Percentiles rank a stretch among this genome's conserved stretches.
phyloP scores from a whole-genome alignment of 768 basidiomycete species.

The Ramaria sp. region DNA sequence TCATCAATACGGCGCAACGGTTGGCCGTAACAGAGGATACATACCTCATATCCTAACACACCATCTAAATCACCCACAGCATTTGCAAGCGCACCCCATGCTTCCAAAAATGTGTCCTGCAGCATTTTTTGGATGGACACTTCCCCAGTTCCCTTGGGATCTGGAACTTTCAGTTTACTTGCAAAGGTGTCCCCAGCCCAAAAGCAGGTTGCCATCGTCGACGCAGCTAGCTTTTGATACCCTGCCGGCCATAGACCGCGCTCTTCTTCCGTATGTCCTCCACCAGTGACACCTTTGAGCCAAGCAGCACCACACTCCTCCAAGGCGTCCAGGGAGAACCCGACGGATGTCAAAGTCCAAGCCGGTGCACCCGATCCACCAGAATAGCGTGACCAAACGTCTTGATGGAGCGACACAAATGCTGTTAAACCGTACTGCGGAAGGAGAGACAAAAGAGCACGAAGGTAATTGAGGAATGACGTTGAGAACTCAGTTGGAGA shows the following conservation, averaged over 20 bases:
- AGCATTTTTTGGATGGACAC: constrained; percentile 73
- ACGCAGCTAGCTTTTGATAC: constrained; percentile 86
- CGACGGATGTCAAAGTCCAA: constrained; percentile 83
- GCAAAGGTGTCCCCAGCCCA: constrained; percentile 88
- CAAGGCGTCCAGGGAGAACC: constrained; percentile 72
- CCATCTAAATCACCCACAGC: constrained; percentile 65
- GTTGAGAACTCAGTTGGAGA: constrained; percentile 3
- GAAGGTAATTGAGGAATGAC: constrained; percentile 68
- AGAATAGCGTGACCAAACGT: constrained; percentile 91
- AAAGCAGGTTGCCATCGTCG: constrained; percentile 91
- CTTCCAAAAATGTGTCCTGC: constrained; percentile 70
- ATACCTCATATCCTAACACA: constrained; percentile 84
- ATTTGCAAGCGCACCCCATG: constrained; percentile 58
- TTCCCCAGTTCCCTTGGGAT: constrained; percentile 29
- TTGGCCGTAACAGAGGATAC: constrained; percentile 6
- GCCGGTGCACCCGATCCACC: constrained; percentile 96
- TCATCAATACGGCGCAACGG: neutral
- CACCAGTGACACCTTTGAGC: constrained; percentile 67
- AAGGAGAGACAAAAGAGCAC: constrained; percentile 52
- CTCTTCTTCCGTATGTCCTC: constrained; percentile 67
- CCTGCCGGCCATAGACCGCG: constrained; percentile 88
- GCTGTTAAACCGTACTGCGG: constrained; percentile 64
- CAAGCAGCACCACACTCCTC: constrained; percentile 84
- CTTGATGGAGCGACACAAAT: constrained; percentile 81
- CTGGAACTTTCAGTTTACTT: constrained; percentile 54